Base-by-base conservation (phyloP, 1,284 basidiomycete species). In the Meira nashicola region DNA sequence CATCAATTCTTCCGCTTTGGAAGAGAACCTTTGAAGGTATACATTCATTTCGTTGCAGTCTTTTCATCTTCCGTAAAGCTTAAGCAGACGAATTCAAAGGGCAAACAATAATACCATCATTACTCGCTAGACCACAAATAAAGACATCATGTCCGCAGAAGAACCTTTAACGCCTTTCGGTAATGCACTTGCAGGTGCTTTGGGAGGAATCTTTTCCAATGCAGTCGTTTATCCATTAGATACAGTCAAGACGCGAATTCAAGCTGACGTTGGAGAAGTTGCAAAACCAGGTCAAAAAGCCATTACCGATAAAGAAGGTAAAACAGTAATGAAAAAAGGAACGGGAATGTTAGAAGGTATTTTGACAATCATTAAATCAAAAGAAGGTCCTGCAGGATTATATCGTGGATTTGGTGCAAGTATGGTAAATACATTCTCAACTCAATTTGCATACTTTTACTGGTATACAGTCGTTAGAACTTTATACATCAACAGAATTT, bases 361-460 rank as follows among this genome's bases (percentile, higher is more conserved):
- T 37, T 44, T 78, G n/a, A 62, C 59, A 23, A 74, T 78, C 52
- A 67, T 67, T 33, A 47, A 57, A 19, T 67, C 66, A 58, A 73
- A 74, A 53, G 71, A 71, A 47, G 76, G 76, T 21, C 54, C 63
- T 21, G n/a, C 39, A 8, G 93, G 91, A 0, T 87, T 88, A 75
- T 99, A 96, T 82, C 86, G 87, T 62, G 95, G 95, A 4, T 98
- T 97, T 77, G 84, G 86, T 40, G 95, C 95, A n/a, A 96, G 89
- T 60, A 97, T 98, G 93, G 83, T 97, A 70, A 97, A 96, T 80
- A 94, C 91, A 0, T 98, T 98, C 79, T 92, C 86, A 89, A 81
- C 74, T 67, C 80, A 95, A 85, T 96, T 94, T 76, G 93, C 95
- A 19, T 99, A 98, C 82, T 99, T 98, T 83, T 97, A 96, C 84